phyloP scores from a whole-genome alignment of 2,329 filamentous ascomycete species.

The Alternaria brassicae region DNA sequence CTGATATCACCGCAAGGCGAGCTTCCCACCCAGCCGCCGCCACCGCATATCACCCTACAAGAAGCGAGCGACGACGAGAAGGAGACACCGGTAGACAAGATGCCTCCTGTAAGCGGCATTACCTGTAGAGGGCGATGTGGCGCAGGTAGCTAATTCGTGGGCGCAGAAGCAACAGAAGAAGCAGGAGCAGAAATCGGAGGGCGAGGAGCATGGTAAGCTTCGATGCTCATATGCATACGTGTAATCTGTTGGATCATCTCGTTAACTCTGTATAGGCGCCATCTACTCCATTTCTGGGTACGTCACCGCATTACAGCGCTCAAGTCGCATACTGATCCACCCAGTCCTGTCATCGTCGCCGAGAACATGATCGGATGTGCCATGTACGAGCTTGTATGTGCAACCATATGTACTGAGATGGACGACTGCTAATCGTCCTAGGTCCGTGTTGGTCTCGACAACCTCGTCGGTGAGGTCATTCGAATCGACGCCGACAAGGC shows the following conservation, averaged over 20 bases:
- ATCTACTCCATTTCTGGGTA: constrained; percentile 76
- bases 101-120: constrained; percentile 48
- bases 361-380: constrained; percentile 99
- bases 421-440: constrained; percentile 47
- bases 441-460: constrained; percentile 91
- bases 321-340: constrained; percentile 35
- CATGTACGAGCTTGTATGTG: constrained; percentile 95
- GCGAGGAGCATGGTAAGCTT: constrained; percentile 64
- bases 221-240: neutral
- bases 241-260: neutral
- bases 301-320: constrained; percentile 33
- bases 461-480: constrained; percentile 96
- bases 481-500: constrained; percentile 94
- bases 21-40: constrained; percentile 30
- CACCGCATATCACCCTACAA: constrained; percentile 34
- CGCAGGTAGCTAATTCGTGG: constrained; percentile 35
- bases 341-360: constrained; percentile 87
- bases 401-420: neutral
- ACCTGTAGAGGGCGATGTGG: neutral
- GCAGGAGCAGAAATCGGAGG: constrained; percentile 53
- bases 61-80: constrained; percentile 25
- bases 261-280: constrained; percentile 54
- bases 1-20: constrained; percentile 40
- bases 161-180: constrained; percentile 43
- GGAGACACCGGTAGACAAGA: constrained; percentile 32